Evolutionary conservation across 116 monocot genomes (phyloP).

Genomic region (Dioscorea cayenensis): DNA sequence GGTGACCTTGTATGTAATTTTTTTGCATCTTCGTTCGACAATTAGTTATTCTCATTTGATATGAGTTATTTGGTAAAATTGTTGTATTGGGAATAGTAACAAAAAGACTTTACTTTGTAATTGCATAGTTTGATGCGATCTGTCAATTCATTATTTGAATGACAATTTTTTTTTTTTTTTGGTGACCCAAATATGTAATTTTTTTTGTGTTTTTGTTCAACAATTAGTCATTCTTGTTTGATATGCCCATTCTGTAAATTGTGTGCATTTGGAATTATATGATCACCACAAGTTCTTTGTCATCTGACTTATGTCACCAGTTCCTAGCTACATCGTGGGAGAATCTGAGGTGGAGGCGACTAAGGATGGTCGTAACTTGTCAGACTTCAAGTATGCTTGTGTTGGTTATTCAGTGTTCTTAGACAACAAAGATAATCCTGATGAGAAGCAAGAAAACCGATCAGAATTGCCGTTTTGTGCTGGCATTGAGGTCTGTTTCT

Average conservation of each 20-base stretch:
- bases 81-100: background rate
- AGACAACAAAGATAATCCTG: constrained; percentile 43
- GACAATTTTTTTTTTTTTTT: background rate
- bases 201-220: background rate
- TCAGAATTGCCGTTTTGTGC: constrained; percentile 77
- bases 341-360: constrained; percentile 75
- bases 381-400: constrained; percentile 80
- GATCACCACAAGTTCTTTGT: background rate
- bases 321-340: constrained; percentile 63
- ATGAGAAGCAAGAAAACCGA: constrained; percentile 38
- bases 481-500: constrained; percentile 63
- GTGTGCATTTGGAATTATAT: background rate
- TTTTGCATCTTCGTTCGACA: background rate
- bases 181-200: background rate
- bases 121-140: too few species aligned
- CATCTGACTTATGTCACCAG: constrained; percentile 27
- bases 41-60: background rate
- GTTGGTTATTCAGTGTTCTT: constrained; percentile 83
- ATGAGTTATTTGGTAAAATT: background rate
- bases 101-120: too few species aligned
- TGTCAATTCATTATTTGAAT: background rate
- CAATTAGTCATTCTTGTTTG: background rate
- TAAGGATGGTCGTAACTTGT: constrained; percentile 52
- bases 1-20: too few species aligned
- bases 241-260: background rate